These are phyloP conservation scores for Berkeleyomyces rouxiae DNA, from an alignment of 2,329 filamentous ascomycete species.

Conservation along the genomic window DNA sequence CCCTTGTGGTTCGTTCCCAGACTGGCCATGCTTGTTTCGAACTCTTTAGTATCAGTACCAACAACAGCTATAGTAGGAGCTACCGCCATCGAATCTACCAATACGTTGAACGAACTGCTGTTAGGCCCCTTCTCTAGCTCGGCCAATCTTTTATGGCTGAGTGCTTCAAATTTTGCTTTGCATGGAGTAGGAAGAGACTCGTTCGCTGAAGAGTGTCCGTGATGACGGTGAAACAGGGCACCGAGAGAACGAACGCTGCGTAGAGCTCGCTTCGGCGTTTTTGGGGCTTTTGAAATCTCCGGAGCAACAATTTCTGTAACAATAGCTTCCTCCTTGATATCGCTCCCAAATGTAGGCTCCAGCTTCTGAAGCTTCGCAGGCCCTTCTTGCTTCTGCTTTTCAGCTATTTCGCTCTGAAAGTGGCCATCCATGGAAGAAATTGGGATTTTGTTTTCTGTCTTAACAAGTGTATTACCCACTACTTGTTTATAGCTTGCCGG, in stretches of 20 bases:
- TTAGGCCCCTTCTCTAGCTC: neutral
- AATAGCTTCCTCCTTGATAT: neutral
- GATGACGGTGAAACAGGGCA: conserved; percentile 10
- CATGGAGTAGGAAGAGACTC: neutral
- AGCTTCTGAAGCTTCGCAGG: neutral
- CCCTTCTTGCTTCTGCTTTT: neutral
- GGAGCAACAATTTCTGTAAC: neutral
- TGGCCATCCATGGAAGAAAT: neutral
- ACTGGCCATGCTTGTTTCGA: neutral
- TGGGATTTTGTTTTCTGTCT: neutral
- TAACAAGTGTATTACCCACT: neutral
- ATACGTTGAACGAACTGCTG: neutral
- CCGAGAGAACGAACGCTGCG: conserved; percentile 10
- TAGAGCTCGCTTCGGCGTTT: conserved; percentile 2
- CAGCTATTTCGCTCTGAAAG: neutral
- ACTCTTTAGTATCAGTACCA: neutral
- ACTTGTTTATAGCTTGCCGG: neutral
- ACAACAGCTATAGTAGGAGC: conserved; percentile 5
- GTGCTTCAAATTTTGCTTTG: neutral
- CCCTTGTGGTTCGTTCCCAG: neutral
- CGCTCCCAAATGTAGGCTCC: neutral
- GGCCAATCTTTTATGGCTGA: neutral
- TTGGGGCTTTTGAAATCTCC: neutral
- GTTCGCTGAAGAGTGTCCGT: neutral
- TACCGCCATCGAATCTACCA: conserved; percentile 1